Evolutionary conservation across 2,329 filamentous ascomycete genomes (phyloP), one percentile per base, ranked within the genome.

Genomic region (Neonectria punicea): DNA sequence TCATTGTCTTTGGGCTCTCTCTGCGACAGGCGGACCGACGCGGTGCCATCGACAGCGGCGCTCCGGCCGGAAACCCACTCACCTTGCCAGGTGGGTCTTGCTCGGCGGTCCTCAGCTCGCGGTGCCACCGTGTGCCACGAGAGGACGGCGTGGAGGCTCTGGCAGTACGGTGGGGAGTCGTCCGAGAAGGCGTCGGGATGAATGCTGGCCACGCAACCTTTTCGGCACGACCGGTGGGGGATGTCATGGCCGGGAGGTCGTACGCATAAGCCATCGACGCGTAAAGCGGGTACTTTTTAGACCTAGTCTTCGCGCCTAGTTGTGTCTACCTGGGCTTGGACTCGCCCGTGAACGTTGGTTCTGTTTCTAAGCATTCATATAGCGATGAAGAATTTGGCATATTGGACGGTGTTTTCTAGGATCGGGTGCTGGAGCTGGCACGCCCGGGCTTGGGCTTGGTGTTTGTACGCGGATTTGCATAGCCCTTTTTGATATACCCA

Each of bases 31-130:
- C 83, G 3, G 75, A 80, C 9, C 73, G 78, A 2, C 74, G 77
- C 9, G 77, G 78, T 32, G 70, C 71, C 22, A 78, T 75, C 14
- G 70, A 78, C 7, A 76, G 78, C 60, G 80, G 79, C 46, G 69
- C 72, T 10, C 75, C 76, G 18, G 72, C 76, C 16, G 83, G 83
- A 1, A 87, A 87, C 75, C 85, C 85, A 22, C 80, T 87, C 25
- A 79, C 79, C 2, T 69, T 87, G 39, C 74, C 73, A 22, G 84
- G 81, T 32, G 85, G 85, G 11, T 78, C 80, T 46, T 87, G 85
- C 76, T 85, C 83, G 65, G 85, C 84, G 9, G 84, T 86, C n/a
- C 72, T 87, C 66, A 83, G 81, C 72, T 80, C 85, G 25, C 75
- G 81, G 54, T 86, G 84, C 73, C 84, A 86, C 61, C 76, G 80